phyloP scores from a whole-genome alignment of 345 rosid species.

The Aurinia saxatilis region DNA sequence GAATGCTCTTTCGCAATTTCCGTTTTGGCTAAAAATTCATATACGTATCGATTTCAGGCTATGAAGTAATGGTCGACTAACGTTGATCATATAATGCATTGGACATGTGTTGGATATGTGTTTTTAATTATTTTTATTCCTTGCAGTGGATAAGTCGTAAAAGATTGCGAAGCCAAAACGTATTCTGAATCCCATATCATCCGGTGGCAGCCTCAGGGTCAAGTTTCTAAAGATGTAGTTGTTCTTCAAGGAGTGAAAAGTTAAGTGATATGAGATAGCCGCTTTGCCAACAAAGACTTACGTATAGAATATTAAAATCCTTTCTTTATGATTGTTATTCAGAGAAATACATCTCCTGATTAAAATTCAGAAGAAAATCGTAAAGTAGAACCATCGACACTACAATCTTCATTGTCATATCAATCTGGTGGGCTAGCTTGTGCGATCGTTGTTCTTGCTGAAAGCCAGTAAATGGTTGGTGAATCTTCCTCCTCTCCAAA shows the following conservation, averaged over 20 bases:
- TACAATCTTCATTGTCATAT: constrained; percentile 58
- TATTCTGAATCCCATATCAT: constrained; percentile 41
- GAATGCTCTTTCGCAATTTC: too few relatives aligned
- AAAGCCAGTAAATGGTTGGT: constrained; percentile 65
- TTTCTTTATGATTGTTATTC: constrained; percentile 25
- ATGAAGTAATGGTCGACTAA: too few relatives aligned
- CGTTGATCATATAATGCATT: too few relatives aligned
- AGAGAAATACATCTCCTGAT: constrained; percentile 25
- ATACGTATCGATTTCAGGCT: too few relatives aligned
- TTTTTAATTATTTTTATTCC: constrained; percentile 14
- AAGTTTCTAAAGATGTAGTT: constrained; percentile 36
- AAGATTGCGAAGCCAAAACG: constrained; percentile 58
- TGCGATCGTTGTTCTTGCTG: constrained; percentile 83
- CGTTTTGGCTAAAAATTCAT: too few relatives aligned
- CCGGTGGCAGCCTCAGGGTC: constrained; percentile 36
- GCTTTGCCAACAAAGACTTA: too few relatives aligned
- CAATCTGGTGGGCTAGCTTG: too few relatives aligned
- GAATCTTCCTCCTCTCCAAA: constrained; percentile 33
- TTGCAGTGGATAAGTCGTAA: constrained; percentile 90
- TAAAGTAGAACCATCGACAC: constrained; percentile 35
- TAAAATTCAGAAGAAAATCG: constrained; percentile 29
- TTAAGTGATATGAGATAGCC: constrained; percentile 64
- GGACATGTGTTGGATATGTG: too few relatives aligned
- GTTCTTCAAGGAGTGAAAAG: constrained; percentile 47
- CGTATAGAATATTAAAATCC: too few relatives aligned